Conservation (phyloP, 768 basidiomycete genomes). For the Crassisporium funariophilum region DNA sequence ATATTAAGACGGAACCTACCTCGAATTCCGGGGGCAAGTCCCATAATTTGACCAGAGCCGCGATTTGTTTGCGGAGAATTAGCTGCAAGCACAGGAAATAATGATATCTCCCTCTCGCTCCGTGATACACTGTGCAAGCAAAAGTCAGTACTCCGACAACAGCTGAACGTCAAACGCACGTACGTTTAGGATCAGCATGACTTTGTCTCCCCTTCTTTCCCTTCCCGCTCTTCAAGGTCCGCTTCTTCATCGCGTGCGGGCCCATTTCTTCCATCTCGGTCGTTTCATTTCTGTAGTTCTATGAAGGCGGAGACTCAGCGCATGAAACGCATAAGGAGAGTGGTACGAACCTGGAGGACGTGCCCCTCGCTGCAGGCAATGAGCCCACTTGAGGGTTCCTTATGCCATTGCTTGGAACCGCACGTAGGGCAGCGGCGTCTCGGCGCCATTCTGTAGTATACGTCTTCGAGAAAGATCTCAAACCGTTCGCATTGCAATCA, state of each 20-base stretch:
- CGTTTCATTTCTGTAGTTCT: constrained; percentile 86
- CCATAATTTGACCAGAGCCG: constrained; percentile 62
- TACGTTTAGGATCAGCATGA: constrained; percentile 62
- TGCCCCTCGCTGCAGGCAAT: constrained; percentile 92
- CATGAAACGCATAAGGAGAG: constrained; percentile 1
- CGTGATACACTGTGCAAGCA: constrained; percentile 71
- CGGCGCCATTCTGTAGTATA: too few relatives aligned
- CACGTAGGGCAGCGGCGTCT: constrained; percentile 74
- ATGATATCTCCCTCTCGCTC: constrained; percentile 72
- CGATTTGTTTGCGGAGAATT: constrained; percentile 76
- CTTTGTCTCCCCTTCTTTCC: constrained; percentile 53
- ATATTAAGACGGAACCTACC: constrained; percentile 52
- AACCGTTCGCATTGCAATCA: too few relatives aligned
- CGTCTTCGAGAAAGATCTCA: too few relatives aligned
- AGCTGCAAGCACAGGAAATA: constrained; percentile 87
- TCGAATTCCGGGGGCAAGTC: constrained; percentile 79
- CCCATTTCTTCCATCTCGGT: constrained; percentile 67
- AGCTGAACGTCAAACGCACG: constrained; percentile 11
- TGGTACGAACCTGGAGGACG: constrained; percentile 69
- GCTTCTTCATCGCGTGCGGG: constrained; percentile 64
- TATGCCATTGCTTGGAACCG: constrained; percentile 86
- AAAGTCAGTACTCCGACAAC: background rate
- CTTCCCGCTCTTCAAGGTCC: constrained; percentile 59
- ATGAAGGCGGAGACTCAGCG: too few relatives aligned
- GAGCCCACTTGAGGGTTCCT: constrained; percentile 77